Evolutionary conservation across 2,329 filamentous ascomycete genomes (phyloP).

Genomic region (Aureobasidium melanogenum): DNA sequence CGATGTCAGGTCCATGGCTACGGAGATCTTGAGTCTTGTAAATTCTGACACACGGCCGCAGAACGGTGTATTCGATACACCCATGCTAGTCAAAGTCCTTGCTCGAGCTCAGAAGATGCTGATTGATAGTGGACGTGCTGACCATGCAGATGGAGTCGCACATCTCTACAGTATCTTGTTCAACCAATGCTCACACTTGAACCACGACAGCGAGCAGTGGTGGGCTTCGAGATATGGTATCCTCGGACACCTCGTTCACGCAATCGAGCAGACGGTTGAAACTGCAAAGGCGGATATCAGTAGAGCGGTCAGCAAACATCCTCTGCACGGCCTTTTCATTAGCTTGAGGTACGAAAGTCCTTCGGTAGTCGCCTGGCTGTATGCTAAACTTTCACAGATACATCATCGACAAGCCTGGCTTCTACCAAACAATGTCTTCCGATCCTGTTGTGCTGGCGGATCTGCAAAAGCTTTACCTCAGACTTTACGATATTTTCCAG

Average conservation of each 20-base stretch:
- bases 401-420: slow-evolving; percentile 34
- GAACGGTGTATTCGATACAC: not conserved
- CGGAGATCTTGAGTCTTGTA: slow-evolving; percentile 42
- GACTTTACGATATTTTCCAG: slow-evolving; percentile 40
- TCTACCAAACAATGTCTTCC: slow-evolving; percentile 4
- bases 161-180: slow-evolving; percentile 64
- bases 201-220: slow-evolving; percentile 18
- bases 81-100: not conserved
- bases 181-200: slow-evolving; percentile 13
- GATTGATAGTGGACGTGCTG: slow-evolving; percentile 67
- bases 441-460: not conserved
- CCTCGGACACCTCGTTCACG: slow-evolving; percentile 48
- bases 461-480: not conserved
- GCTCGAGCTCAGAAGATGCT: slow-evolving; percentile 45
- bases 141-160: slow-evolving; percentile 87
- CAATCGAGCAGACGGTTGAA: slow-evolving; percentile 55
- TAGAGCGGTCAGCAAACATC: slow-evolving; percentile 43
- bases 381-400: slow-evolving; percentile 28
- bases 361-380: no score
- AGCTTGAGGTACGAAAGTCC: slow-evolving; percentile 21
- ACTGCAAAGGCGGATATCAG: slow-evolving; percentile 58
- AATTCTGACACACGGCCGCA: not conserved
- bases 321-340: slow-evolving; percentile 34
- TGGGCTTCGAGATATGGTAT: slow-evolving; percentile 38
- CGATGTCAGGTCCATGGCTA: slow-evolving; percentile 61